Evolutionary conservation across 805 yeast genomes (phyloP).

Genomic region (Debaryomyces castellii): DNA sequence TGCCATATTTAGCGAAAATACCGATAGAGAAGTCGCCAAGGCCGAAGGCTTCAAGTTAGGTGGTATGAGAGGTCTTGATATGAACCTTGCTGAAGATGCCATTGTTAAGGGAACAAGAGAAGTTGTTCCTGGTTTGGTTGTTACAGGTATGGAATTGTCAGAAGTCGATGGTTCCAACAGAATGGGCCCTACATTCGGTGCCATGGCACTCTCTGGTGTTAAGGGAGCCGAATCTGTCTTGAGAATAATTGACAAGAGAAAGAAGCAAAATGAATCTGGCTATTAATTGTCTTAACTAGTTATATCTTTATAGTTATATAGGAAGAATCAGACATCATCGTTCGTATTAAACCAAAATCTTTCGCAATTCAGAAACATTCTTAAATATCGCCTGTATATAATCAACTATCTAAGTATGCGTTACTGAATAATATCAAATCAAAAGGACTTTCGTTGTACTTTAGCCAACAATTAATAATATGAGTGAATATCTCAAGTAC

Average conservation of each 20-base stretch:
- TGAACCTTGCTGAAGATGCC: conserved; percentile 75
- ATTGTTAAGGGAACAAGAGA: conserved; percentile 70
- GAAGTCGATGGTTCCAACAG: conserved; percentile 77
- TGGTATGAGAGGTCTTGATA: conserved; percentile 77
- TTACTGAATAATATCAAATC: not conserved
- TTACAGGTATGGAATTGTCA: conserved; percentile 77
- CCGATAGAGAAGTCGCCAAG: conserved; percentile 8
- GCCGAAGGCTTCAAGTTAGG: conserved; percentile 40
- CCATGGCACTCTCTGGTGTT: conserved; percentile 76
- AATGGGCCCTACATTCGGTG: conserved; percentile 85
- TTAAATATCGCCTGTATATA: not conserved
- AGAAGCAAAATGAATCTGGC: conserved; percentile 26
- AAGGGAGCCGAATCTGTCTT: conserved; percentile 66
- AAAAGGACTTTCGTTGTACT: not conserved
- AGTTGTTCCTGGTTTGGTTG: conserved; percentile 63
- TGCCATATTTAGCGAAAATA: conserved; percentile 9
- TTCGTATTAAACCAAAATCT: not conserved
- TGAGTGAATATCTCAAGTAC: conserved; percentile 1
- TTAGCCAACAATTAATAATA: not conserved
- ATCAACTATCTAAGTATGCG: not conserved
- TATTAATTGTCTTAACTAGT: not conserved
- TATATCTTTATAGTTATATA: not conserved
- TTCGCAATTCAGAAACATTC: not conserved
- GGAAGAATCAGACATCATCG: not conserved
- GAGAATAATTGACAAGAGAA: conserved; percentile 35